Evolutionary conservation across 345 rosid genomes (phyloP).

Genomic region (Brassica napus): DNA sequence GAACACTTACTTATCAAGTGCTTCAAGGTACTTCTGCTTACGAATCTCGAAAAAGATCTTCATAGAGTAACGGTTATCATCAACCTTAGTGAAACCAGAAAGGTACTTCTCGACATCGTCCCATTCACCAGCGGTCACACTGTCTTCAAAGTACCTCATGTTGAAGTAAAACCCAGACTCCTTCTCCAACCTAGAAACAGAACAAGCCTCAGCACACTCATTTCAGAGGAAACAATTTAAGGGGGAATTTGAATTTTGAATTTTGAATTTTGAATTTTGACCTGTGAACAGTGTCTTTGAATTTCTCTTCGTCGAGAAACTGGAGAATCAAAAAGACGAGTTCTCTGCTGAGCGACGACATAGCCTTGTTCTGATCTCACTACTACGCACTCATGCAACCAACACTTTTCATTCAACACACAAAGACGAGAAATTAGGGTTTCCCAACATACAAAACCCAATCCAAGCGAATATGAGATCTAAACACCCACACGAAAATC

Average conservation of each 20-base stretch:
- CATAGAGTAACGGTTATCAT: constrained; percentile 52
- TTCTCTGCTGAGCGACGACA: constrained; percentile 46
- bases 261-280: too few relatives aligned
- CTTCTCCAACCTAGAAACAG: constrained; percentile 41
- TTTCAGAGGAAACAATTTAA: not conserved
- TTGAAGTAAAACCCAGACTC: constrained; percentile 54
- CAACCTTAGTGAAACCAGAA: constrained; percentile 49
- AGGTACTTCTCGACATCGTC: constrained; percentile 54
- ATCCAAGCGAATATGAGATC: not conserved
- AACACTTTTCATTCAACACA: not conserved
- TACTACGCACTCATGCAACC: constrained; percentile 25
- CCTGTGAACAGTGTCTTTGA: constrained; percentile 46
- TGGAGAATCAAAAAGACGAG: constrained; percentile 44
- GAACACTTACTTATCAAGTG: constrained; percentile 46
- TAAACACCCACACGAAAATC: constrained; percentile 12
- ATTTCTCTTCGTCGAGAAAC: constrained; percentile 45
- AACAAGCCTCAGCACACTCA: not conserved
- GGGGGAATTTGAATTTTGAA: not conserved
- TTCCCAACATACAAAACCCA: not conserved
- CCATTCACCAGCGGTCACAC: constrained; percentile 54
- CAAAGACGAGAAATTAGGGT: constrained; percentile 30
- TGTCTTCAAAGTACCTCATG: constrained; percentile 51
- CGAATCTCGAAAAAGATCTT: constrained; percentile 52
- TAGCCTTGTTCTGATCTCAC: constrained; percentile 11
- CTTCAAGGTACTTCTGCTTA: constrained; percentile 53